Conservation (phyloP, 345 rosid species). For the Rhodomyrtus tomentosa region DNA sequence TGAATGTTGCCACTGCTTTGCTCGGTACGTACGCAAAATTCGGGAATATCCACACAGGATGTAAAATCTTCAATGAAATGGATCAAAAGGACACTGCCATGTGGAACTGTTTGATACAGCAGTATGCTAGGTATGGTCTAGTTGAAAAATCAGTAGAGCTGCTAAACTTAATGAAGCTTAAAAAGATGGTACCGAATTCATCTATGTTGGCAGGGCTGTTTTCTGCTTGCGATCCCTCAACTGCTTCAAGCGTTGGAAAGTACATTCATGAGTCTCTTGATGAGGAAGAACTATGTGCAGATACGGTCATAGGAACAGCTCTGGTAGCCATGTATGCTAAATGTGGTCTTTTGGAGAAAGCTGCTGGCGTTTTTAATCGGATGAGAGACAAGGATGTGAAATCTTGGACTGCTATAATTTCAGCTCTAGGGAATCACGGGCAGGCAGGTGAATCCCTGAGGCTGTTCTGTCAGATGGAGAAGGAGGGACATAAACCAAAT, state of each 20-base stretch:
- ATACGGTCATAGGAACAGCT: constrained; percentile 47
- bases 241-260: constrained; percentile 23
- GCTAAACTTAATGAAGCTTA: constrained; percentile 35
- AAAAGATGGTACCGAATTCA: constrained; percentile 31
- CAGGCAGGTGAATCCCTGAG: constrained; percentile 30
- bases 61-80: no score
- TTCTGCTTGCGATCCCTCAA: constrained; percentile 37
- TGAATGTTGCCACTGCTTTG: no score
- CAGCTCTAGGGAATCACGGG: constrained; percentile 50
- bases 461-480: constrained; percentile 38
- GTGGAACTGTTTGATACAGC: no score
- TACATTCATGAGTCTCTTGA: constrained; percentile 20
- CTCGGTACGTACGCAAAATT: no score
- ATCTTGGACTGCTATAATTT: constrained; percentile 55
- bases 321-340: constrained; percentile 54
- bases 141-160: constrained; percentile 18
- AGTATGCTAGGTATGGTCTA: no score
- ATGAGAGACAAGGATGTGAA: constrained; percentile 45
- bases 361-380: constrained; percentile 27
- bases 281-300: constrained; percentile 28
- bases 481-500: constrained; percentile 36
- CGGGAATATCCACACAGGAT: no score
- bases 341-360: constrained; percentile 40
- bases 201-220: constrained; percentile 44
- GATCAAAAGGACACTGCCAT: no score